A percentile compares a stretch with the other conserved stretches of the same genome.
Conservation (phyloP, 768 basidiomycete species). For the Boletellus ananas region DNA sequence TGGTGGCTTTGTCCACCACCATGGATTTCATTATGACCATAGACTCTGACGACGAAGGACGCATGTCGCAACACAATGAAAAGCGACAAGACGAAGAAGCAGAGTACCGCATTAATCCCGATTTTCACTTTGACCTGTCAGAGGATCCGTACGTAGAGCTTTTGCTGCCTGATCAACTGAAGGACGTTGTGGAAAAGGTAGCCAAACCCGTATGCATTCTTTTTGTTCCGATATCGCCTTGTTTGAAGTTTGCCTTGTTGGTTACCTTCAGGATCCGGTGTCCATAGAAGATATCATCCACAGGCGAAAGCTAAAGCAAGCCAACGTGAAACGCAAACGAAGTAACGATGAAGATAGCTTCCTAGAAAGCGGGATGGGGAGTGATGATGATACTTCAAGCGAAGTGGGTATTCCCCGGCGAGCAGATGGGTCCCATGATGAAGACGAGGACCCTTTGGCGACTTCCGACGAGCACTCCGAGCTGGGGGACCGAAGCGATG, state of each 20-base stretch:
- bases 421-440: constrained; percentile 28
- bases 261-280: constrained; percentile 56
- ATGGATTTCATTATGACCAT: constrained; percentile 80
- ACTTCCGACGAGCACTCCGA: constrained; percentile 31
- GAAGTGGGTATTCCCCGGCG: constrained; percentile 14
- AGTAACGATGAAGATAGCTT: constrained; percentile 27
- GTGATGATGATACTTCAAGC: constrained; percentile 8
- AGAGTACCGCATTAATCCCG: constrained; percentile 67
- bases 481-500: constrained; percentile 24
- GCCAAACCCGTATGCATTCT: constrained; percentile 52
- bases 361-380: constrained; percentile 35
- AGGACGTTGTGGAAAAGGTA: constrained; percentile 60
- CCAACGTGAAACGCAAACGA: constrained; percentile 59
- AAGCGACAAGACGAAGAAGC: constrained; percentile 36
- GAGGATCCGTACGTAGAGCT: constrained; percentile 67
- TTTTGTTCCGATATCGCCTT: neutral
- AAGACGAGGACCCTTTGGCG: constrained; percentile 32
- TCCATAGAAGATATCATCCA: constrained; percentile 93
- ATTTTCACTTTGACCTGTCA: constrained; percentile 76
- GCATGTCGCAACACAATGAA: constrained; percentile 17
- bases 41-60: constrained; percentile 72
- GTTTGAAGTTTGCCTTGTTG: neutral
- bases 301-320: constrained; percentile 46
- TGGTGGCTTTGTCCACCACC: neutral
- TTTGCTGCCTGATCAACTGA: constrained; percentile 39